Percentiles rank a stretch among this genome's conserved stretches.
Conservation (phyloP, 192 early-diverging fungal genomes). For the Coemansia sp. region DNA sequence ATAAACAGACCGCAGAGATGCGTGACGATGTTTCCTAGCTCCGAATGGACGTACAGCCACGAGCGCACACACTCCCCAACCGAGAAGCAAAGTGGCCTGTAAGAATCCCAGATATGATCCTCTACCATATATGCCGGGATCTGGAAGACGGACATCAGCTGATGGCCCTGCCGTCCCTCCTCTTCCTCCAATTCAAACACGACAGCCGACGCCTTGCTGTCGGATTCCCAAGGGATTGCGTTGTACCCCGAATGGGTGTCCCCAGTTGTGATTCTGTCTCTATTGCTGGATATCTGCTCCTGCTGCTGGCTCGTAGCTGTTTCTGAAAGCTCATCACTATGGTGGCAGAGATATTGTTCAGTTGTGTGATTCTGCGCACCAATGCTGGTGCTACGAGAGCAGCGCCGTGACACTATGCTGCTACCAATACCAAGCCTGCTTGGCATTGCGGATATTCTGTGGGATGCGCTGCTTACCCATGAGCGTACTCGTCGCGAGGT, state of each 20-base stretch:
- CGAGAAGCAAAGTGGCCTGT: slow-evolving; percentile 72
- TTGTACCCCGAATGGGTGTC: slow-evolving; percentile 2
- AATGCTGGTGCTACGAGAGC: background rate
- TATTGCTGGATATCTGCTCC: background rate
- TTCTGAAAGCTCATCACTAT: slow-evolving; percentile 4
- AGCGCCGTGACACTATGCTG: slow-evolving; percentile 5
- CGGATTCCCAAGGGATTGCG: slow-evolving; percentile 7
- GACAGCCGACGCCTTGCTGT: background rate
- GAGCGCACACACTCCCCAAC: slow-evolving; percentile 70
- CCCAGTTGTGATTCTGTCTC: slow-evolving; percentile 3
- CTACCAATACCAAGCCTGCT: slow-evolving; percentile 22
- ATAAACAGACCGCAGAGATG: slow-evolving; percentile 69
- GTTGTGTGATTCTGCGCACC: background rate
- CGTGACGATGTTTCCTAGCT: slow-evolving; percentile 88
- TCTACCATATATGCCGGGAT: slow-evolving; percentile 74
- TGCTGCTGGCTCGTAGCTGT: slow-evolving; percentile 1
- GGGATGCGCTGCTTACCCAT: slow-evolving; percentile 27
- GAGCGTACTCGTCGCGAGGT: slow-evolving; percentile 35
- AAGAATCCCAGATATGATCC: slow-evolving; percentile 76
- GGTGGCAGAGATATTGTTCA: background rate
- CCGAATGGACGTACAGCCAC: slow-evolving; percentile 85
- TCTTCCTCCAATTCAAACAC: background rate
- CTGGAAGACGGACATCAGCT: slow-evolving; percentile 53
- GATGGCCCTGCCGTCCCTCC: background rate
- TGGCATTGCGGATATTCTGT: slow-evolving; percentile 18